phyloP scores from a whole-genome alignment of 2,329 filamentous ascomycete genomes.

The Arachnomyces sp. region DNA sequence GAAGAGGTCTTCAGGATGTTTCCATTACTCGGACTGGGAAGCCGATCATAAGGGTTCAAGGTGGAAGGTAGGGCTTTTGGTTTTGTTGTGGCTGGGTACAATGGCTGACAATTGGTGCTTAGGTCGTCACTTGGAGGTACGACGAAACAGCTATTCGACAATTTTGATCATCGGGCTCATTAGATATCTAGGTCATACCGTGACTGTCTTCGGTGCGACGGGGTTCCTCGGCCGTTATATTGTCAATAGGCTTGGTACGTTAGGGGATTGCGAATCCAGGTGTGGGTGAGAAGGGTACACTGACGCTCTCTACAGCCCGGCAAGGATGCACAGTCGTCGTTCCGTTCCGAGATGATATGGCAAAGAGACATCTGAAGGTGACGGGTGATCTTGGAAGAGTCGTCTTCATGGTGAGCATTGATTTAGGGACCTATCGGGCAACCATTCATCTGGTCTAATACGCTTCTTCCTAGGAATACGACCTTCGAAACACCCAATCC shows the following conservation, averaged over 20 bases:
- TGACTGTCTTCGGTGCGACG: constrained; percentile 94
- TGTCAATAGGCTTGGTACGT: constrained; percentile 79
- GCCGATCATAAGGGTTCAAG: constrained; percentile 79
- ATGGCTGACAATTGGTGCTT: constrained; percentile 11
- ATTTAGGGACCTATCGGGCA: not conserved
- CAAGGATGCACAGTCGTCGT: constrained; percentile 91
- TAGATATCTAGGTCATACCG: constrained; percentile 68
- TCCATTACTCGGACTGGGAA: constrained; percentile 92
- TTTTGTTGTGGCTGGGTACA: constrained; percentile 7
- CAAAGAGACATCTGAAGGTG: constrained; percentile 92
- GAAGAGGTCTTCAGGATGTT: constrained; percentile 63
- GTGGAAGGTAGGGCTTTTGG: constrained; percentile 63
- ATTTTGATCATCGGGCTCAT: constrained; percentile 19
- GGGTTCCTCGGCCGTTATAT: constrained; percentile 95
- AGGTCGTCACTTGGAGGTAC: constrained; percentile 83
- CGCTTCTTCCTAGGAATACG: constrained; percentile 62
- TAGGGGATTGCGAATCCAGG: not conserved
- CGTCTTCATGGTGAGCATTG: constrained; percentile 62
- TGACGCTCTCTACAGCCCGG: constrained; percentile 53
- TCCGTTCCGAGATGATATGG: constrained; percentile 94
- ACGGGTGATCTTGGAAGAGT: constrained; percentile 89
- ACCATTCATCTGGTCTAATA: constrained; percentile 13
- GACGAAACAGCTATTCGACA: constrained; percentile 14
- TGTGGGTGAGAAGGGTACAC: constrained; percentile 19
- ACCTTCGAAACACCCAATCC: constrained; percentile 85